Evolutionary conservation across 352 stramenopile species (phyloP), one percentile per base, ranked within the genome.

Genomic region (Phytophthora pisi): DNA sequence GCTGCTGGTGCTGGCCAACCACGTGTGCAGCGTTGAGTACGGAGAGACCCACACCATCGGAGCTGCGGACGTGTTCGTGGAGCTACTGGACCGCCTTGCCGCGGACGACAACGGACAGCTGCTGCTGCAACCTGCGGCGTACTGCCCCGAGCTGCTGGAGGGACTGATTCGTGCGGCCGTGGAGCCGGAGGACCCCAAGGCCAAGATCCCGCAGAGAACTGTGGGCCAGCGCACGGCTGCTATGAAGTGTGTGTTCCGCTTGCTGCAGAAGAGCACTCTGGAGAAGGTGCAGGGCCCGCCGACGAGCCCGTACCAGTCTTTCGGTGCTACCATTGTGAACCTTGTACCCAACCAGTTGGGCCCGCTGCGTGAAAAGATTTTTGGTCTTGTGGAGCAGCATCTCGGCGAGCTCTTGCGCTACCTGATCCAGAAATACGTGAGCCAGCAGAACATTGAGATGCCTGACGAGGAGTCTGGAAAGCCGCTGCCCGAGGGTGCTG

Each of bases 81-180:
- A 97, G 68, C 77, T 97, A 23, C 65, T 97, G 20, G 89, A 97
- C 42, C 77, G 89, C 1, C 76, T 97, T 16, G 89, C 90, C 6
- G 85, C 90, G 4, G 91, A 97, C 43, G 88, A 97, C 24, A 96
- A 97, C 54, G 91, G 91, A 49, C 87, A 92, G 57, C 68, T 97
- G 42, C 68, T 97, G 53, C 72, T 97, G 26, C 90, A 97, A 64
- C 91, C 91, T 0, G 75, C 89, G 4, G 88, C 84, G 4, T 90
- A 97, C 64, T 94, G 79, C 51, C 86, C 85, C 0, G 89, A 97
- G 57, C 65, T 97, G 15, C 74, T 97, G 4, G 83, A 95, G 38
- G 84, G 79, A 10, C 68, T 97, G n/a, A 82, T 96, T 58, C 65
- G 62, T n/a, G 81, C 84, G 1, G 83, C 86, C 0, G 82, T 90